Evolutionary conservation across 805 yeast species (phyloP), one percentile per base, ranked within the genome.

Genomic region (Sungouiella thailandica): DNA sequence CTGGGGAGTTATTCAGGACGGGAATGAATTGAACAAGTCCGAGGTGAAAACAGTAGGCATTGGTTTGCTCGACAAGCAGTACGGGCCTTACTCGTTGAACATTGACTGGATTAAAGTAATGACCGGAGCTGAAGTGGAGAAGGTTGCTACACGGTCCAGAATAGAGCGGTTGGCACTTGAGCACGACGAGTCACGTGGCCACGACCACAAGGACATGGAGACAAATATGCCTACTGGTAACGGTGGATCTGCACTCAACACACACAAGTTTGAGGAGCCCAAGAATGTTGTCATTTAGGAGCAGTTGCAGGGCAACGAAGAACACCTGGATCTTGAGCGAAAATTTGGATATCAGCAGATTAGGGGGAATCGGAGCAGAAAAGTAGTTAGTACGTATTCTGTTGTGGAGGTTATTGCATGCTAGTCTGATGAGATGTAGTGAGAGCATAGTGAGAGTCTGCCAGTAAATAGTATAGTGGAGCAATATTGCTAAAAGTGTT

Each of bases 41-140:
- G 74, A 75, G 42, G 75, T 85, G 32, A 77, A 78, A 47, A 80
- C 89, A 4, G 63, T 85, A 13, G 95, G 95, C 2, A 59, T 85
- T 22, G 93, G 95, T 7, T 70, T 85, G 27, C 68, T 83, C 31
- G 95, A 86, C 54, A 74, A 80, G 36, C 81, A 78, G 53, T 80
- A 76, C 46, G 95, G 95, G 0, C 87, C 89, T 2, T 85, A 68
- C 55, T 68, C 73, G 26, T 65, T 85, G 40, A 73, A 81, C 39
- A 59, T 85, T 26, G 93, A 83, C 46, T 79, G 82, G 73, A 70
- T 85, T 37, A 83, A 80, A 52, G 87, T 76, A 18, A 70, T 78
- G 62, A 71, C 76, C 7, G 83, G 81, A 11, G 65, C 62, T 1
- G 76, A 71, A 36, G 70, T 72, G 22, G 62, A 60, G 27, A 57